phyloP scores from a whole-genome alignment of 169 alveolate genomes.

The Plasmodium knowlesi region DNA sequence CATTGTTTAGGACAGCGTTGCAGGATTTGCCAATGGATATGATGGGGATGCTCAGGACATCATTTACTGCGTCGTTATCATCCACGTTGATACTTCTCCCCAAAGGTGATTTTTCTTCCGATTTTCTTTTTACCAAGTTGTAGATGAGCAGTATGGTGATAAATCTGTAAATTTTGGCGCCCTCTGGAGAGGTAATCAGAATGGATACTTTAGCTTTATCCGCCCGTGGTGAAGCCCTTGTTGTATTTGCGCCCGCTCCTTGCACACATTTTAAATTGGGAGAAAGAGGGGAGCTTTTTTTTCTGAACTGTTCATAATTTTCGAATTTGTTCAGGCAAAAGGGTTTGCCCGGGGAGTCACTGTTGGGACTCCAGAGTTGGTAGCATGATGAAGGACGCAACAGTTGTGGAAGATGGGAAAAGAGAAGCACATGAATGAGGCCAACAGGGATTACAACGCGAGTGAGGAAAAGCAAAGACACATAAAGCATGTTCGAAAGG shows the following conservation, averaged over 20 bases:
- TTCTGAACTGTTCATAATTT: slow-evolving; percentile 6
- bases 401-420: neutral
- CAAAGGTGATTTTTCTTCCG: neutral
- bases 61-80: neutral
- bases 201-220: neutral
- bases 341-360: neutral
- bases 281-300: neutral
- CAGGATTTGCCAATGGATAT: slow-evolving; percentile 44
- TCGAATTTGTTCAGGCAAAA: neutral
- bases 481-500: neutral
- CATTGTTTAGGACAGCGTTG: slow-evolving; percentile 8
- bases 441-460: neutral
- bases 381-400: neutral
- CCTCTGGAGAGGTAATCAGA: slow-evolving; percentile 68
- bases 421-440: neutral
- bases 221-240: neutral
- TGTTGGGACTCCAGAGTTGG: neutral
- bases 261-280: neutral
- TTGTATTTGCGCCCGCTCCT: neutral
- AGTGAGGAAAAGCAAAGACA: neutral
- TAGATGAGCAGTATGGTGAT: slow-evolving; percentile 19
- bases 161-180: slow-evolving; percentile 49
- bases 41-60: slow-evolving; percentile 23
- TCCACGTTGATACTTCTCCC: neutral
- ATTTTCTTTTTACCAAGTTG: neutral